Base-by-base conservation (phyloP, 2,329 filamentous ascomycete species). In the Sphaerostilbella broomeana region DNA sequence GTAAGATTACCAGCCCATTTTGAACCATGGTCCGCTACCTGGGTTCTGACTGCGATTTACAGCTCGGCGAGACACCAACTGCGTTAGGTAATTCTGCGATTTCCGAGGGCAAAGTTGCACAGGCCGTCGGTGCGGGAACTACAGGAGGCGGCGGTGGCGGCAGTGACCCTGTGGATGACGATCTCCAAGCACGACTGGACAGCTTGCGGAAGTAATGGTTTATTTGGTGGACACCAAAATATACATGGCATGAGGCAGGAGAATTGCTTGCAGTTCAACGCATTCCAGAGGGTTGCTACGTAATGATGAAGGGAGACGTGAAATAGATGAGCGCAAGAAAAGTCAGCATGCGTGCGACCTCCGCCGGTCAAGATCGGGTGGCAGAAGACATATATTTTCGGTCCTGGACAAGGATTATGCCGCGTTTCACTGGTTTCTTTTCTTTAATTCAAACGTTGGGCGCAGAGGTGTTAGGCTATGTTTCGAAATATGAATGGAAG, bases 51-150 rank as follows among this genome's bases (percentile, higher is more conserved):
- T 52, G 22, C 17, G 22, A 9, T 11, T 10, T 12, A 47, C 58
- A 97, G 88, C 77, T 98, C 54, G 90, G 89, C 43, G 89, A 95
- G 60, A 92, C 90, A 2, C 92, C 92, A 1, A 81, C 82, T 27
- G 88, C 86, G 3, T 67, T 97, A 44, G 86, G 92, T 56, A 81
- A 80, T 48, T 74, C 75, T 39, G 69, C 81, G 5, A 81, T 84
- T 5, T 67, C 83, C 5, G 87, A 95, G 56, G 75, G 79, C 9
- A 80, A 77, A 54, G 78, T 97, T 46, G 90, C 92, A 32, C 86
- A 97, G 60, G 88, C 90, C 12, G 74, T 97, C 50, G 87, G 86
- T 6, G 79, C 73, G 9, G 66, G 68, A 5, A n/a, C n/a, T n/a
- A n/a, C n/a, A n/a, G n/a, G n/a, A n/a, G n/a, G n/a, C n/a, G n/a